A percentile compares a stretch with the other conserved stretches of the same genome.
Conservation (phyloP, 2,329 filamentous ascomycete species). For the Penicillium sp. region DNA sequence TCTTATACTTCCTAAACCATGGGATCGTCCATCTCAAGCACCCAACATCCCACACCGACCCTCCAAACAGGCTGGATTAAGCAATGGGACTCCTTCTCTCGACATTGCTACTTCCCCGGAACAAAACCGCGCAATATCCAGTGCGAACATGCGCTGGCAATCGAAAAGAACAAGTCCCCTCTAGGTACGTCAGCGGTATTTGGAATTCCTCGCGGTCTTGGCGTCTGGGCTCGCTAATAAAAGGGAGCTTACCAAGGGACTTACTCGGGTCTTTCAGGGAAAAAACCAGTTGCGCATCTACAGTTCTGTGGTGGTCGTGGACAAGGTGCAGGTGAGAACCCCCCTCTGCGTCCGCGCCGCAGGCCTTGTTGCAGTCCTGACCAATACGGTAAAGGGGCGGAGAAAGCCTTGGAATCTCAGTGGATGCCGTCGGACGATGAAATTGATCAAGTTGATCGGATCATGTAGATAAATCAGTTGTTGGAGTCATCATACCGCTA, state of each 20-base stretch:
- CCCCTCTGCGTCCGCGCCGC: background rate
- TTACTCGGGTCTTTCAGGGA: background rate
- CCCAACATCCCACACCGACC: background rate
- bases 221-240: background rate
- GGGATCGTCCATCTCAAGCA: background rate
- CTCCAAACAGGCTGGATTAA: background rate
- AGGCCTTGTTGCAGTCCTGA: background rate
- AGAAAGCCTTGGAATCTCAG: background rate
- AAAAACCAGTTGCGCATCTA: background rate
- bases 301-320: background rate
- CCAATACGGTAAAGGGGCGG: background rate
- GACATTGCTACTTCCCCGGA: background rate
- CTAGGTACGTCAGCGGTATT: background rate
- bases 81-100: background rate
- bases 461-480: no score
- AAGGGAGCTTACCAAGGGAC: background rate
- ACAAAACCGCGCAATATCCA: background rate
- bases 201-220: background rate
- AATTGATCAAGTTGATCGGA: background rate
- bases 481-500: no score
- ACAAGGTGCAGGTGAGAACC: background rate
- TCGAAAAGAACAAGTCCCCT: constrained; percentile 3
- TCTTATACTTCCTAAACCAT: background rate
- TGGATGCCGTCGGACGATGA: constrained; percentile 1
- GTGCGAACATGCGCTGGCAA: background rate